These are phyloP conservation scores for Candida nitratophila DNA, from an alignment of 805 yeast genomes.

Conservation along the genomic window DNA sequence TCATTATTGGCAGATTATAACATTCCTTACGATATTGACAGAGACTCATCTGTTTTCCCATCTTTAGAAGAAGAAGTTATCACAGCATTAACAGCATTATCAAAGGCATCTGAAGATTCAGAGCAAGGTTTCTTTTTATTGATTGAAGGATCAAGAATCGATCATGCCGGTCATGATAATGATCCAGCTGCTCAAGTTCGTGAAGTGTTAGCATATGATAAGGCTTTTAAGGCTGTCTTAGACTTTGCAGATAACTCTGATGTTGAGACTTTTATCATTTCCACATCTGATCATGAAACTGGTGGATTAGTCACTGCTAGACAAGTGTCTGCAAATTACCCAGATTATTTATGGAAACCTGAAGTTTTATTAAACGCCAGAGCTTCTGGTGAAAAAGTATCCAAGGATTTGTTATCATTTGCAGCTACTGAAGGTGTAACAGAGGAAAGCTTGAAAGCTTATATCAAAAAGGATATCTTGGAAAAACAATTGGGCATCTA, in stretches of 20 bases:
- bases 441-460: constrained; percentile 29
- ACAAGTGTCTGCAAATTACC: constrained; percentile 62
- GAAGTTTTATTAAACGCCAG: constrained; percentile 60
- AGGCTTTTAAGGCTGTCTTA: constrained; percentile 67
- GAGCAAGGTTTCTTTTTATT: constrained; percentile 82
- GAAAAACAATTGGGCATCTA: constrained; percentile 60
- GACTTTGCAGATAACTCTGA: constrained; percentile 63
- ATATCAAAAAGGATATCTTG: constrained; percentile 47
- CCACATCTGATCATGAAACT: constrained; percentile 93
- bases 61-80: constrained; percentile 71
- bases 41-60: constrained; percentile 56
- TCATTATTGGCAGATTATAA: constrained; percentile 71
- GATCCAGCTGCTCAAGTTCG: constrained; percentile 93
- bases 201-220: constrained; percentile 83
- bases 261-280: constrained; percentile 68
- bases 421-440: background rate
- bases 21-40: constrained; percentile 80
- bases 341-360: constrained; percentile 87
- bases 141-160: constrained; percentile 90
- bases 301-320: constrained; percentile 90
- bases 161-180: constrained; percentile 91
- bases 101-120: constrained; percentile 59
- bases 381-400: constrained; percentile 66
- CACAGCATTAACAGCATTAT: constrained; percentile 65
- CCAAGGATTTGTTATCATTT: background rate